Base-by-base conservation (phyloP, 1,284 basidiomycete species). In the Cryptococcus maquisensis region DNA sequence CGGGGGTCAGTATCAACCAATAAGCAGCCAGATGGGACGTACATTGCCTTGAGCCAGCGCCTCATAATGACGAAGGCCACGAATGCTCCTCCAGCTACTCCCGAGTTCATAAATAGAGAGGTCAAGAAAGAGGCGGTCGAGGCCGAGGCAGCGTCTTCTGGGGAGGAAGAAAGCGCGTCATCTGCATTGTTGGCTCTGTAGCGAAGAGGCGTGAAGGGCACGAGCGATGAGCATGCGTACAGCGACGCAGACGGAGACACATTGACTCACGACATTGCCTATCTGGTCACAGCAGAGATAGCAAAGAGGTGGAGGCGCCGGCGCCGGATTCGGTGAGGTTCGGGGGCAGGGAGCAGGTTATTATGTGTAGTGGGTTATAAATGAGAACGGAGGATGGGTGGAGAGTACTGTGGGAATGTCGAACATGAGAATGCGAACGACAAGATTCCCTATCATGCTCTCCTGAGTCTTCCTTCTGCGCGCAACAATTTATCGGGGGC, bases 111-210 rank as follows among this genome's bases (percentile, higher is more conserved):
- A 3, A 61, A 82, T 45, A 93, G 81, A 2, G 90, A 85, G 6
- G 90, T 86, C 41, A 86, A 67, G 70, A 93, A 92, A 4, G 86
- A 84, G 50, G 64, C 44, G 3, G 74, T 76, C 6, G 73, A 72
- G n/a, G 76, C 70, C 5, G 59, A 39, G 2, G 52, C 36, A 5
- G 66, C 69, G 10, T 64, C 60, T 20, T 46, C 44, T 28, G 44
- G 44, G n/a, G 44, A 46, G 5, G 44, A 18, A 28, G 44, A 46
- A n/a, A 46, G 44, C 9, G 44, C 44, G 18, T 46, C 44, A 24
- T 46, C 44, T 15, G 39, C 39, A 40, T 40, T 40, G 39, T 40
- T 40, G 39, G 39, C 20, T 40, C 39, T 40, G 20, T 21, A 1
- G 16, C 16, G 39, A 15, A 32, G 28, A 32, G 10, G 28, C 7